Evolutionary conservation across 352 stramenopile species (phyloP).

Genomic region (Phytophthora sp.): DNA sequence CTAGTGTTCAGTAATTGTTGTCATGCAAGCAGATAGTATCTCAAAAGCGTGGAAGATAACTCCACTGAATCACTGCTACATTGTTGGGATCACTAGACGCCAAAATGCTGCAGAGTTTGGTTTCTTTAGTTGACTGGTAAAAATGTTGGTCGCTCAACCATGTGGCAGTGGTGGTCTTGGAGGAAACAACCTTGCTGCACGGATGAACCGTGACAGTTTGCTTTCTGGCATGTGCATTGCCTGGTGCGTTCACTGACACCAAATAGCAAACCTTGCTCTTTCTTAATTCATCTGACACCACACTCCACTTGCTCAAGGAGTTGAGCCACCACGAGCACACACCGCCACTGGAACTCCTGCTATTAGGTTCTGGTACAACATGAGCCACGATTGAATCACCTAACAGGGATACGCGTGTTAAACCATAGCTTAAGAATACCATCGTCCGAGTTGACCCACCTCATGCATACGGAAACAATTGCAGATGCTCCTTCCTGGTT

Average conservation of each 20-base stretch:
- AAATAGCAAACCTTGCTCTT: no score
- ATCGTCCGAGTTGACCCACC: conserved; percentile 27
- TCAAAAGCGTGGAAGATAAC: conserved; percentile 20
- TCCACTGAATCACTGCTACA: conserved; percentile 23
- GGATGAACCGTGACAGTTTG: no score
- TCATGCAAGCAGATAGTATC: conserved; percentile 13
- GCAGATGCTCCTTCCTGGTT: conserved; percentile 66
- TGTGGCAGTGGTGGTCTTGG: conserved; percentile 20
- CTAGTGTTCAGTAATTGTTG: conserved; percentile 12
- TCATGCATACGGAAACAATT: conserved; percentile 87
- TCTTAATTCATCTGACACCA: conserved; percentile 2
- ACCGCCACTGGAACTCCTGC: conserved; percentile 32
- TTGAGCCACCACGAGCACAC: conserved; percentile 21
- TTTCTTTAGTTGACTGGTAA: conserved; percentile 9
- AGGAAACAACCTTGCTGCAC: conserved; percentile 27
- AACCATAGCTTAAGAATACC: not conserved
- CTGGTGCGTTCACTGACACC: no score
- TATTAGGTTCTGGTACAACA: conserved; percentile 45
- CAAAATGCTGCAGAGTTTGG: conserved; percentile 8
- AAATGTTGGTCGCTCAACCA: conserved; percentile 7
- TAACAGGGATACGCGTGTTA: conserved; percentile 15
- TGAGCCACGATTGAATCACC: conserved; percentile 55
- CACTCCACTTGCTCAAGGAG: conserved; percentile 13
- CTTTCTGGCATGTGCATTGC: no score
- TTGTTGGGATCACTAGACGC: conserved; percentile 15